phyloP scores from a whole-genome alignment of 2,329 filamentous ascomycete genomes.

The Pestalotiopsis sp. region DNA sequence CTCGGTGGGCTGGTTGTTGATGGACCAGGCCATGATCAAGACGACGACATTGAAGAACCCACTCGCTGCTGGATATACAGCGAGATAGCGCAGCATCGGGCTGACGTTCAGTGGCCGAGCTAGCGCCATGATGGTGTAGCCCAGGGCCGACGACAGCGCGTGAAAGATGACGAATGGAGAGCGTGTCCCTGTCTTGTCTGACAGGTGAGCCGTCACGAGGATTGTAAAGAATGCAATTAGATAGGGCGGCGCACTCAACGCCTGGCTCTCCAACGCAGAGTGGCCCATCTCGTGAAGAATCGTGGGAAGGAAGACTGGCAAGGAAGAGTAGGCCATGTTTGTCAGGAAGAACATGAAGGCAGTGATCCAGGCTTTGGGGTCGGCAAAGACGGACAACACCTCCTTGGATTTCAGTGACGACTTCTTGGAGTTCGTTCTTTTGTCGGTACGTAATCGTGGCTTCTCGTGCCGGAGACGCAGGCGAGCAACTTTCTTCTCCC shows the following conservation, averaged over 20 bases:
- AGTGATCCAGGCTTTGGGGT: slow-evolving; percentile 75
- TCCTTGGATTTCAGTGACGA: slow-evolving; percentile 55
- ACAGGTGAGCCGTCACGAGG: slow-evolving; percentile 71
- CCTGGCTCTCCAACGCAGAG: slow-evolving; percentile 68
- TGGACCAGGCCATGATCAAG: slow-evolving; percentile 82
- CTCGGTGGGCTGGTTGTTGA: slow-evolving; percentile 79
- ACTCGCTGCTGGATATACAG: slow-evolving; percentile 75
- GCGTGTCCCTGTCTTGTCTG: slow-evolving; percentile 67
- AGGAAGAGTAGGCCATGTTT: slow-evolving; percentile 85
- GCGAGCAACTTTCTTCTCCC: slow-evolving; percentile 71
- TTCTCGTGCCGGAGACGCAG: slow-evolving; percentile 64
- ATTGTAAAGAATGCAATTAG: slow-evolving; percentile 74
- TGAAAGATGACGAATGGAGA: slow-evolving; percentile 69
- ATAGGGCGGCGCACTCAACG: slow-evolving; percentile 80
- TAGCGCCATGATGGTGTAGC: slow-evolving; percentile 64
- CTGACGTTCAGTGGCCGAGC: slow-evolving; percentile 48
- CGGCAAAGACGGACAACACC: slow-evolving; percentile 59
- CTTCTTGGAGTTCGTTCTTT: slow-evolving; percentile 24
- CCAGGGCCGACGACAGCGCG: slow-evolving; percentile 65
- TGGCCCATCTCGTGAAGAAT: slow-evolving; percentile 80
- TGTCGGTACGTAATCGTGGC: slow-evolving; percentile 18
- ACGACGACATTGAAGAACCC: slow-evolving; percentile 87
- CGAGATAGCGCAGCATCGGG: slow-evolving; percentile 65
- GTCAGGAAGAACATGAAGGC: slow-evolving; percentile 84
- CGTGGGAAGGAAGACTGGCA: slow-evolving; percentile 85